phyloP scores from a whole-genome alignment of 768 basidiomycete genomes.

The Tylopilus sp. region DNA sequence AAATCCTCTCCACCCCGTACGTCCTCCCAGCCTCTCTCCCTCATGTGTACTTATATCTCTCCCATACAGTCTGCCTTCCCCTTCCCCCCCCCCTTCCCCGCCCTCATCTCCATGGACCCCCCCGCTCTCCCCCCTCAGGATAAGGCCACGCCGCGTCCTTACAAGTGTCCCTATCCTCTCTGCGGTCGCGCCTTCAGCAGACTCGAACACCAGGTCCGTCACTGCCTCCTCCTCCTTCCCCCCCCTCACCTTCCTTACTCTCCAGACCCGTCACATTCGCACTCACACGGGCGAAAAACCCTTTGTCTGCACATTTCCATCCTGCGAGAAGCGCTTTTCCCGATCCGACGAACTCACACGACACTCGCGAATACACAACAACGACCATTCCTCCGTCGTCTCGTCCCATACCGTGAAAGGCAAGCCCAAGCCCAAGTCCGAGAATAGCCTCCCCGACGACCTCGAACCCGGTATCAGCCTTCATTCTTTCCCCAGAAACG shows the following conservation, averaged over 20 bases:
- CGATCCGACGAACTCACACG: constrained; percentile 98
- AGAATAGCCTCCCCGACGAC: constrained; percentile 25
- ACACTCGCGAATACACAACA: constrained; percentile 90
- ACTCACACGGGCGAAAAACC: constrained; percentile 99
- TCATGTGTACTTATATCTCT: constrained; percentile 31
- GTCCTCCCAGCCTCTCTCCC: constrained; percentile 15
- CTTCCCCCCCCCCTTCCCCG: constrained; percentile 11
- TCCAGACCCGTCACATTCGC: constrained; percentile 92
- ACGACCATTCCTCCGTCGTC: constrained; percentile 39
- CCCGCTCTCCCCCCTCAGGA: constrained; percentile 25
- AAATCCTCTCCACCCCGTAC: constrained; percentile 18
- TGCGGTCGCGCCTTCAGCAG: constrained; percentile 96
- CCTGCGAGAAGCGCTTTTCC: constrained; percentile 98
- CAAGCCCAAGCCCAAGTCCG: constrained; percentile 29
- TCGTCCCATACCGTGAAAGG: constrained; percentile 24
- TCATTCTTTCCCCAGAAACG: constrained; percentile 21
- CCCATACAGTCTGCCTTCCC: constrained; percentile 17
- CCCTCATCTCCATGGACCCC: constrained; percentile 24
- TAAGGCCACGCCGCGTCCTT: constrained; percentile 63
- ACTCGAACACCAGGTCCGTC: constrained; percentile 87
- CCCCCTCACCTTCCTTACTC: constrained; percentile 14
- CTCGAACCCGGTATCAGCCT: constrained; percentile 25
- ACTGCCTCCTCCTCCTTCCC: constrained; percentile 8
- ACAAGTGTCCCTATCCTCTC: constrained; percentile 91
- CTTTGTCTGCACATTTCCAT: constrained; percentile 84